A percentile compares a stretch with the other conserved stretches of the same genome.
phyloP scores from a whole-genome alignment of 371 early-diverging fungal species.

The Mortierella sp. region DNA sequence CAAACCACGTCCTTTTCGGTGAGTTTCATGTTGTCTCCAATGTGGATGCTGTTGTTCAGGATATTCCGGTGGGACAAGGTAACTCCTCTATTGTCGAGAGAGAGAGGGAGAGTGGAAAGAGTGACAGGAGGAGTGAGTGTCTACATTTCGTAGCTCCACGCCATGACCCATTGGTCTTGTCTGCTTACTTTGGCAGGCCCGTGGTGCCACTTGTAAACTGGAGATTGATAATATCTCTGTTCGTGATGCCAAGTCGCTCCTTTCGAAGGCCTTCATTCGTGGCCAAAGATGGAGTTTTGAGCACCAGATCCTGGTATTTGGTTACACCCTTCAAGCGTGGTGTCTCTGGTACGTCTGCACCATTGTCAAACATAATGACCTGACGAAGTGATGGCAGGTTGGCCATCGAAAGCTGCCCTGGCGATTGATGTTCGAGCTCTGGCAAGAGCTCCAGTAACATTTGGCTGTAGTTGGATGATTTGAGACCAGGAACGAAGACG shows the following conservation, averaged over 20 bases:
- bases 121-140: conserved; percentile 2
- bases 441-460: conserved; percentile 51
- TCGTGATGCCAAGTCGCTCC: conserved; percentile 21
- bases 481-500: conserved; percentile 51
- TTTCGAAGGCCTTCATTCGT: conserved; percentile 14
- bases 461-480: conserved; percentile 54
- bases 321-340: conserved; percentile 28
- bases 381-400: conserved; percentile 42
- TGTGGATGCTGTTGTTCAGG: conserved; percentile 61
- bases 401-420: conserved; percentile 27
- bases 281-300: not conserved
- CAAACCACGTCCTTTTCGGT: conserved; percentile 64
- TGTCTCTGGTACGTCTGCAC: conserved; percentile 21
- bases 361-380: conserved; percentile 45
- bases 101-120: not conserved
- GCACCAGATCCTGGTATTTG: conserved; percentile 34
- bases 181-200: conserved; percentile 67
- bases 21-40: conserved; percentile 62
- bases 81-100: conserved; percentile 52
- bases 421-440: conserved; percentile 30
- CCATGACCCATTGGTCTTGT: no score
- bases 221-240: conserved; percentile 65
- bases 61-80: conserved; percentile 69
- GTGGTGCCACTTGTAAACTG: conserved; percentile 83
- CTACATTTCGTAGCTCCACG: not conserved